Conservation (phyloP, 2,329 filamentous ascomycete genomes). For the Volutella citrinella region DNA sequence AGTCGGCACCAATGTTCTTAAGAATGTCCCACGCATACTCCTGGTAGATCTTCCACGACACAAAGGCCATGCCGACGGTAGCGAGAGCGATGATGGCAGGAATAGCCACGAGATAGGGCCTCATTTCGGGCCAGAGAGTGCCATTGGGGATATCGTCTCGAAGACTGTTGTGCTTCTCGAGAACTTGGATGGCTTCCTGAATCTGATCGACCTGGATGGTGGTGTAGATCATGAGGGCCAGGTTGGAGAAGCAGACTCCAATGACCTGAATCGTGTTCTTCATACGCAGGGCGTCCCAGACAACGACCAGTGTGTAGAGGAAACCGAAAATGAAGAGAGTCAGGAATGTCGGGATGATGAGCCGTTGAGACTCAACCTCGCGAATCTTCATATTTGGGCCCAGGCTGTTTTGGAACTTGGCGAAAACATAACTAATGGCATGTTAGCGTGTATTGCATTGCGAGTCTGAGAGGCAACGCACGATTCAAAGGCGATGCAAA, state of each 20-base stretch:
- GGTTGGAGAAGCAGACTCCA: constrained; percentile 87
- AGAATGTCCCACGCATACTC: constrained; percentile 99
- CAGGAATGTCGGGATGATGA: constrained; percentile 89
- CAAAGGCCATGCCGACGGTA: constrained; percentile 68
- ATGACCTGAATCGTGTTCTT: constrained; percentile 99
- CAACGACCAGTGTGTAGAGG: constrained; percentile 83
- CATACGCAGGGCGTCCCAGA: constrained; percentile 88
- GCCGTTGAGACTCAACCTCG: constrained; percentile 49
- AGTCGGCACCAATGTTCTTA: constrained; percentile 96
- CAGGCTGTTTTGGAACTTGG: constrained; percentile 70
- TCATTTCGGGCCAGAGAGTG: constrained; percentile 66
- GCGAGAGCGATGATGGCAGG: constrained; percentile 78
- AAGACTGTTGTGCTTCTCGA: constrained; percentile 48
- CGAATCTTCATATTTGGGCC: constrained; percentile 36
- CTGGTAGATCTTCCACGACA: constrained; percentile 94
- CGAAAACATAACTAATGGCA: constrained; percentile 76
- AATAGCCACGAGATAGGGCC: constrained; percentile 78
- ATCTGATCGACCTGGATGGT: constrained; percentile 93
- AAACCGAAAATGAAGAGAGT: constrained; percentile 97
- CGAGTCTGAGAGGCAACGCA: constrained; percentile 45
- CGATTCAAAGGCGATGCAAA: constrained; percentile 84
- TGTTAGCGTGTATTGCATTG: constrained; percentile 13
- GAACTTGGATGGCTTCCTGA: constrained; percentile 60
- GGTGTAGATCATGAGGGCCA: constrained; percentile 88
- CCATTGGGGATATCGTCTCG: constrained; percentile 24